phyloP scores from a whole-genome alignment of 768 basidiomycete species.

The Leccinum ochraceum region DNA sequence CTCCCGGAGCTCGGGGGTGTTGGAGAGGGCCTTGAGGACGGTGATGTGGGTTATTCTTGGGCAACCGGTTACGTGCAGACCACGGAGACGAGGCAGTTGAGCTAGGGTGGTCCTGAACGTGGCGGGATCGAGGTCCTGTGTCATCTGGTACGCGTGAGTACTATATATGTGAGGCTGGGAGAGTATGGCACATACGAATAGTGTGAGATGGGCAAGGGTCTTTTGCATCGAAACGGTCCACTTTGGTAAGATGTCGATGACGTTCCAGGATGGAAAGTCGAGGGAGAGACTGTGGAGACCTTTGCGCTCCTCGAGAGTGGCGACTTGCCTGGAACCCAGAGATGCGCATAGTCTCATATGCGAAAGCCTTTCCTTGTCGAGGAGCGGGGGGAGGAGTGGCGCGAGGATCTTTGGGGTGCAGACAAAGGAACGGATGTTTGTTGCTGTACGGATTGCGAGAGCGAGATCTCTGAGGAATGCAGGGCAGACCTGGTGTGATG shows the following conservation, averaged over 20 bases:
- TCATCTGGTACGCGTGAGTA: constrained; percentile 42
- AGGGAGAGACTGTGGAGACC: constrained; percentile 49
- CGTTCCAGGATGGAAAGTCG: constrained; percentile 62
- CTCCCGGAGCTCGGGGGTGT: constrained; percentile 58
- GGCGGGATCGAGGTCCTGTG: constrained; percentile 51
- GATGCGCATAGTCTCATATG: constrained; percentile 51
- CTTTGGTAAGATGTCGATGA: constrained; percentile 56
- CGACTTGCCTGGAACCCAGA: constrained; percentile 53
- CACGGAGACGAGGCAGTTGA: constrained; percentile 53
- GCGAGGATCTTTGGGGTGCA: constrained; percentile 51
- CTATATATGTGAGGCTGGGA: neutral
- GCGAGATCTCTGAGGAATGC: constrained; percentile 55
- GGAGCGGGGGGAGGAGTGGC: constrained; percentile 49
- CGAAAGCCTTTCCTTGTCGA: constrained; percentile 44
- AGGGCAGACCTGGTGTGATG: constrained; percentile 35
- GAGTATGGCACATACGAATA: constrained; percentile 50
- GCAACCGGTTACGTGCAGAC: constrained; percentile 64
- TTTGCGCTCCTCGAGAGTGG: constrained; percentile 41
- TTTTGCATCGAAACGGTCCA: constrained; percentile 50
- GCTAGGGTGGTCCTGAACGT: constrained; percentile 49
- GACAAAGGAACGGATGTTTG: constrained; percentile 57
- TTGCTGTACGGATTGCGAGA: constrained; percentile 47
- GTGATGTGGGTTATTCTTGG: constrained; percentile 52
- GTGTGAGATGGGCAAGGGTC: constrained; percentile 53
- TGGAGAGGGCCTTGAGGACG: constrained; percentile 43